Percentiles rank a stretch among this genome's conserved stretches.
phyloP scores from a whole-genome alignment of 106 monocot species.

The Dendrobium nobile region DNA sequence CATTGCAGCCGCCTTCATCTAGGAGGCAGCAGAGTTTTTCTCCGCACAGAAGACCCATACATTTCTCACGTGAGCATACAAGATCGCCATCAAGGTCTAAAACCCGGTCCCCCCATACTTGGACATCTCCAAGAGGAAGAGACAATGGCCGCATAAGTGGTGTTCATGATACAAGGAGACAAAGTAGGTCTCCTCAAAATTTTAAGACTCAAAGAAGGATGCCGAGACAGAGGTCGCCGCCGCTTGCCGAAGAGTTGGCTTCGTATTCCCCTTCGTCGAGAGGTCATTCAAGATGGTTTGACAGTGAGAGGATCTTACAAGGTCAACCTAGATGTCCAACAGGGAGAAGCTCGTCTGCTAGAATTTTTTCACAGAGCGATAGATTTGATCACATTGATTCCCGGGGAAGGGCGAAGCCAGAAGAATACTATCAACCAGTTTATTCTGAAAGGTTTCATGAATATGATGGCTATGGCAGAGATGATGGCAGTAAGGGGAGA shows the following conservation, averaged over 20 bases:
- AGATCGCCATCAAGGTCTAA: conserved; percentile 72
- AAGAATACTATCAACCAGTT: conserved; percentile 32
- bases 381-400: conserved; percentile 30
- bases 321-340: conserved; percentile 21
- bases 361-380: conserved; percentile 24
- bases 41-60: conserved; percentile 31
- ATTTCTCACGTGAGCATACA: conserved; percentile 23
- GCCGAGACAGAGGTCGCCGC: conserved; percentile 25
- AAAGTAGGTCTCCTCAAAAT: conserved; percentile 38
- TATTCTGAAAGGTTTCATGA: conserved; percentile 26
- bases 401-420: conserved; percentile 26
- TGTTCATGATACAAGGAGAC: conserved; percentile 14
- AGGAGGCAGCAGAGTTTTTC: conserved; percentile 49
- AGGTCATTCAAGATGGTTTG: conserved; percentile 43
- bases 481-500: conserved; percentile 24
- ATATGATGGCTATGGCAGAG: conserved; percentile 17
- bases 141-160: conserved; percentile 14
- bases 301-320: conserved; percentile 31
- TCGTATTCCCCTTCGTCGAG: conserved; percentile 21
- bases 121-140: conserved; percentile 46
- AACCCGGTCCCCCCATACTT: conserved; percentile 58
- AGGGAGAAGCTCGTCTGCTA: conserved; percentile 37
- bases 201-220: conserved; percentile 21
- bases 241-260: conserved; percentile 23
- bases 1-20: conserved; percentile 16